Base-by-base conservation (phyloP, 352 stramenopile genomes). In the Phytopythium kandeliae region DNA sequence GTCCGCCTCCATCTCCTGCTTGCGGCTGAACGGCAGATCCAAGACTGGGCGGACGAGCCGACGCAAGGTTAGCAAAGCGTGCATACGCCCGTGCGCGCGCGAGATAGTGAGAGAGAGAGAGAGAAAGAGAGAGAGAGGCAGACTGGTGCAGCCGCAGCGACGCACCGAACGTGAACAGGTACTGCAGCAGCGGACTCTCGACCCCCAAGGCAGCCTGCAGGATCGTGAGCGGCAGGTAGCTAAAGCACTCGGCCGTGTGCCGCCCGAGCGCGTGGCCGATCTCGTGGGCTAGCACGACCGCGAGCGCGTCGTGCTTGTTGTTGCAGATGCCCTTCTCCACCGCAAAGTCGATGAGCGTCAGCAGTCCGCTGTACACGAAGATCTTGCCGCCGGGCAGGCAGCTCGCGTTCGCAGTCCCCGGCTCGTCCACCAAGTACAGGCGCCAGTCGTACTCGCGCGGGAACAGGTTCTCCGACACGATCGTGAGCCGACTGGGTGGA, bases 341-440 rank as follows among this genome's bases (percentile, higher is more conserved):
- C 2, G 71, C 73, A 44, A 65, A 66, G 48, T 88, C 76, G 44
- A 88, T 81, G 52, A 85, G 48, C 58, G 85, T 67, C 26, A 88
- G 59, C n/a, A 88, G 76, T 3, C 76, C 76, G 30, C 73, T 79
- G 54, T 85, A 71, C 22, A 88, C 61, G 56, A 88, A 67, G 61
- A 88, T 88, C 54, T 84, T 88, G 25, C 76, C 73, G 4, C 76
- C 73, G 6, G 74, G 73, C 36, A 67, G 78, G 53, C 77, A 88
- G 54, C 69, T 83, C 6, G 77, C 74, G 48, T 88, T 88, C 10
- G 67, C 65, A 9, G 63, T 67, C 48, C 51, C 59, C 22, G 71
- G 67, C 11, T 71, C 65, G 51, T 88, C 71, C 26, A 88, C 57
- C 35, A 88, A 55, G 60, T 62, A 84, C 15, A 88, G 62, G 15